Evolutionary conservation across 345 rosid species (phyloP), one percentile per base, ranked within the genome.

Genomic region (Gynandropsis gynandra): DNA sequence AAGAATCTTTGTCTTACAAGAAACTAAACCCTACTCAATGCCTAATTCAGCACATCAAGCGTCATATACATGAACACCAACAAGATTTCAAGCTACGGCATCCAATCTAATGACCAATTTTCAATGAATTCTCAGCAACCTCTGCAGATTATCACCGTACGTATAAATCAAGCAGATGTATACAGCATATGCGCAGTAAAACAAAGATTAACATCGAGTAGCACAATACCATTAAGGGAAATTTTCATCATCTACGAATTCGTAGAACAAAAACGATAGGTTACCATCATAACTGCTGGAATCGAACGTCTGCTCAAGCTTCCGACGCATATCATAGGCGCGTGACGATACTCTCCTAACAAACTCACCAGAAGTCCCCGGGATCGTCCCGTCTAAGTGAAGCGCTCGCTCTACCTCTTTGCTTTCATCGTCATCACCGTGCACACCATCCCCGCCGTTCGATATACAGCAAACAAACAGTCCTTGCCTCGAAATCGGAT

Each of bases 261-360:
- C 29, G 5, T 2, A 24, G 56, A 44, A 40, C 24, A 39, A 36
- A 18, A 7, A 8, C 46, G 39, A 16, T 19, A 10, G 53, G 29
- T 34, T 65, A 92, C 98, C 95, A 29, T 92, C 98, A 56, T 87
- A 87, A 79, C 95, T 92, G 75, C 84, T 79, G 69, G 73, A 71
- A 52, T 92, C 96, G 47, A 92, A 79, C 15, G 77, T 66, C 70
- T 87, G 93, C 9, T 92, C 85, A 19, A 92, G 65, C 66, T 84
- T 76, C 56, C 96, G 75, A 42, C 98, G 89, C 86, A 92, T 92
- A 54, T 79, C 95, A 49, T 92, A 92, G 47, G 98, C 98, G 61
- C 98, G 95, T 16, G 98, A 92, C 1, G 98, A 87, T 5, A 87
- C 95, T 64, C 57, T 77, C 75, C 77, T 79, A 40, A 92, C 76